Conservation (phyloP, 805 yeast species). For the Kodamaea kaohsiungensis region DNA sequence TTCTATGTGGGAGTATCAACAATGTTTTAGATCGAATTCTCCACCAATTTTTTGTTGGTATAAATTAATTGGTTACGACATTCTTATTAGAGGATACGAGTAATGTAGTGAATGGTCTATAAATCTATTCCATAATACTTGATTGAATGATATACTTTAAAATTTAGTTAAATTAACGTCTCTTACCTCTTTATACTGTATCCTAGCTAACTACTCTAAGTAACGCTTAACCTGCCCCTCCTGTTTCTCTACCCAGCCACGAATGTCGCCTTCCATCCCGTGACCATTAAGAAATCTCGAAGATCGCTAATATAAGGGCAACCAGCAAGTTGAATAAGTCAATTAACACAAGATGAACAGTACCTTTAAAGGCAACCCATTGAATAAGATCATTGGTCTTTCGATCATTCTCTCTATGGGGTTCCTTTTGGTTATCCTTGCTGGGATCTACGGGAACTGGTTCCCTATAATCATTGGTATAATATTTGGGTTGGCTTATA, state of each 20-base stretch:
- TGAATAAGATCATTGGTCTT: conserved; percentile 75
- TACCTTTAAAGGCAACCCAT: conserved; percentile 45
- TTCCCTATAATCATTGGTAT: conserved; percentile 73
- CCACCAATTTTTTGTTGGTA: neutral
- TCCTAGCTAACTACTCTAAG: neutral
- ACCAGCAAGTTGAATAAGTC: neutral
- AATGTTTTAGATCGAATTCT: no score
- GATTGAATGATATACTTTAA: no score
- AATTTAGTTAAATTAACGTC: no score
- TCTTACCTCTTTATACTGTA: no score
- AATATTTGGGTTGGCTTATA: conserved; percentile 42
- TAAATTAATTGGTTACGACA: no score
- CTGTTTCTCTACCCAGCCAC: neutral
- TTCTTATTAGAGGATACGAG: no score
- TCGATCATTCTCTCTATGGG: conserved; percentile 85
- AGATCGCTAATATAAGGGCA: neutral
- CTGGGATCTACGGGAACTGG: conserved; percentile 89
- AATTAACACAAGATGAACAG: conserved; percentile 1
- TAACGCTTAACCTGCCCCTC: neutral
- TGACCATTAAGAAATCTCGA: neutral
- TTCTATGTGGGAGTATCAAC: neutral
- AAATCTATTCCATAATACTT: no score
- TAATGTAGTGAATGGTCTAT: no score
- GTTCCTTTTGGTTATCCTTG: conserved; percentile 80
- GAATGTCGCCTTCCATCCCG: neutral